A percentile compares a stretch with the other conserved stretches of the same genome.
Conservation (phyloP, 1,139 yeast genomes). For the Kurtzmaniella quercitrusa region DNA sequence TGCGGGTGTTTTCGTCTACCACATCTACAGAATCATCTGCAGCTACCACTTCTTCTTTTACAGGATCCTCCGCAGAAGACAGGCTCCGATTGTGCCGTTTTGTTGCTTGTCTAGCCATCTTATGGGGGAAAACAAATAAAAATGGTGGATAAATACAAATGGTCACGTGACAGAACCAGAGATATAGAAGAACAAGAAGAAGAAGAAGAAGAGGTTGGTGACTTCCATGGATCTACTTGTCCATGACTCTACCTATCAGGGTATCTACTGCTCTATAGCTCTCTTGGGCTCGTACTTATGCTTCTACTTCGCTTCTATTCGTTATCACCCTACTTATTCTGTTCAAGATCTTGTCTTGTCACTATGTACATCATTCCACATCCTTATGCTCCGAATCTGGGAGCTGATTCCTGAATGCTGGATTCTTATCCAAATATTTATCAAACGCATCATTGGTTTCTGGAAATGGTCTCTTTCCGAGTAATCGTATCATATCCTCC, state of each 20-base stretch:
- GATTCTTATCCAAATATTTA: conserved; percentile 58
- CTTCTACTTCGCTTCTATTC: no score
- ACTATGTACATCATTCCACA: conserved; percentile 5
- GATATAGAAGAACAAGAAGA: not conserved
- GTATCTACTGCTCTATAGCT: no score
- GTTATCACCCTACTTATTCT: not conserved
- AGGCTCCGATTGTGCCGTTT: not conserved
- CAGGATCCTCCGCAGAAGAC: not conserved
- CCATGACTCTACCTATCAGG: not conserved
- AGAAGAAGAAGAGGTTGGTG: not conserved
- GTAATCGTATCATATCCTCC: conserved; percentile 81
- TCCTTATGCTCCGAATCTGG: conserved; percentile 15
- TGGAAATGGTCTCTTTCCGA: conserved; percentile 88
- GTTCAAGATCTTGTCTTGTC: not conserved
- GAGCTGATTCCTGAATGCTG: conserved; percentile 31
- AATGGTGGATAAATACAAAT: not conserved
- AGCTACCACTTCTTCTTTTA: not conserved
- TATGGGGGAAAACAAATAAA: not conserved
- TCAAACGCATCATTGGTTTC: conserved; percentile 92
- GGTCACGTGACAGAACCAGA: not conserved
- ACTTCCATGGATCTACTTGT: not conserved
- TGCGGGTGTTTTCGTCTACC: not conserved
- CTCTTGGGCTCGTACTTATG: no score
- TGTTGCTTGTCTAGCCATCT: not conserved
- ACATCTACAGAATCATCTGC: conserved; percentile 1